A percentile compares a stretch with the other conserved stretches of the same genome.
phyloP scores from a whole-genome alignment of 805 yeast species.

The Suhomyces canberraensis region DNA sequence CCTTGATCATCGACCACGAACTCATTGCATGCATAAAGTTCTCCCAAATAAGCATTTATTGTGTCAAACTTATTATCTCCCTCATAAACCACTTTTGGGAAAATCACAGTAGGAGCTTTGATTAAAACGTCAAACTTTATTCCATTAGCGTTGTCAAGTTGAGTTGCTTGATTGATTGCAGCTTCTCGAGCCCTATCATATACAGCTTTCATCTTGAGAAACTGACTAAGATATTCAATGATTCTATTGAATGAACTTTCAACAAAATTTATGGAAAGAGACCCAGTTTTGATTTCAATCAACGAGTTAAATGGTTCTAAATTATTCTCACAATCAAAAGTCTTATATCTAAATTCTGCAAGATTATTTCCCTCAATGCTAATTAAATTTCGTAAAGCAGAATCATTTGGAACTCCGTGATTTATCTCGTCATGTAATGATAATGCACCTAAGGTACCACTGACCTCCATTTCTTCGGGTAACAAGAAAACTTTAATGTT shows the following conservation, averaged over 20 bases:
- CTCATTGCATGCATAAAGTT: conserved; percentile 63
- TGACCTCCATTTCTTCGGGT: conserved; percentile 75
- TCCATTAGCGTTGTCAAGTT: conserved; percentile 53
- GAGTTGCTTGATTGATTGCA: conserved; percentile 78
- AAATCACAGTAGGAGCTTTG: conserved; percentile 78
- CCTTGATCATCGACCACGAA: conserved; percentile 37
- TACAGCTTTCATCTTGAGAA: conserved; percentile 81
- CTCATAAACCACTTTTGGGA: conserved; percentile 57
- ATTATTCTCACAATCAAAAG: conserved; percentile 57
- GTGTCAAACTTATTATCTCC: conserved; percentile 47
- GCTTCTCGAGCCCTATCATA: conserved; percentile 88
- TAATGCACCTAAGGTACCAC: conserved; percentile 73
- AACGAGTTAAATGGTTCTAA: conserved; percentile 51
- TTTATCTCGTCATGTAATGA: conserved; percentile 73
- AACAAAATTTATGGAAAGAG: conserved; percentile 71
- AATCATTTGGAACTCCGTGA: conserved; percentile 56
- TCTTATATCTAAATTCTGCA: conserved; percentile 81
- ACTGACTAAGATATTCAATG: conserved; percentile 62
- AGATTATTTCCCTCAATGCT: conserved; percentile 78
- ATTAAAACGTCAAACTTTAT: conserved; percentile 71
- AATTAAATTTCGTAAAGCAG: conserved; percentile 61
- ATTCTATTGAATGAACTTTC: conserved; percentile 76
- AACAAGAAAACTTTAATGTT: conserved; percentile 59
- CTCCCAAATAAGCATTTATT: conserved; percentile 76
- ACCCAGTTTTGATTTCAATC: conserved; percentile 67